These are phyloP conservation scores for Epithemia pelagica DNA, from an alignment of 108 stramenopile species.

Conservation along the genomic window DNA sequence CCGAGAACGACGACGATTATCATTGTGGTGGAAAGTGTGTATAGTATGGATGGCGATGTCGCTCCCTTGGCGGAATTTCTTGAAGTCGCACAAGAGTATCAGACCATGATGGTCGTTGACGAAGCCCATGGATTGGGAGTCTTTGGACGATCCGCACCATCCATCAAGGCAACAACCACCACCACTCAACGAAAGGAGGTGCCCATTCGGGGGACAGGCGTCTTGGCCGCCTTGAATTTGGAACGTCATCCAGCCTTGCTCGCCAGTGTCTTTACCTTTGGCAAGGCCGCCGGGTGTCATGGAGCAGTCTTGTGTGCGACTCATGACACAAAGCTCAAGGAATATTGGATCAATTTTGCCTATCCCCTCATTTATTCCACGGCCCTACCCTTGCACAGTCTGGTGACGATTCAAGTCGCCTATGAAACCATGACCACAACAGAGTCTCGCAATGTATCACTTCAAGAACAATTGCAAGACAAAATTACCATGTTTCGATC, in stretches of 20 bases:
- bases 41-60: slow-evolving; percentile 96
- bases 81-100: slow-evolving; percentile 42
- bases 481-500: slow-evolving; percentile 21
- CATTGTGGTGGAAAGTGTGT: slow-evolving; percentile 91
- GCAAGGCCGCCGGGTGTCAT: slow-evolving; percentile 96
- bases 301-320: slow-evolving; percentile 83
- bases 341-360: slow-evolving; percentile 89
- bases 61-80: slow-evolving; percentile 80
- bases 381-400: slow-evolving; percentile 73
- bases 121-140: slow-evolving; percentile 89
- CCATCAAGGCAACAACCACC: slow-evolving; percentile 7
- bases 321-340: slow-evolving; percentile 30
- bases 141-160: slow-evolving; percentile 47
- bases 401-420: slow-evolving; percentile 70
- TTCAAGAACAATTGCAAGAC: slow-evolving; percentile 16
- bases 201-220: slow-evolving; percentile 56
- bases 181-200: not conserved
- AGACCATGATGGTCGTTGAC: slow-evolving; percentile 75
- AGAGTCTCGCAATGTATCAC: too few species aligned
- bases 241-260: slow-evolving; percentile 81
- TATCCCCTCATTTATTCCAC: slow-evolving; percentile 96
- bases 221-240: slow-evolving; percentile 55
- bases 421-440: slow-evolving; percentile 74
- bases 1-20: slow-evolving; percentile 17
- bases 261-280: slow-evolving; percentile 89